phyloP scores from a whole-genome alignment of 2,329 filamentous ascomycete species.

The Trichophyton rubrum region DNA sequence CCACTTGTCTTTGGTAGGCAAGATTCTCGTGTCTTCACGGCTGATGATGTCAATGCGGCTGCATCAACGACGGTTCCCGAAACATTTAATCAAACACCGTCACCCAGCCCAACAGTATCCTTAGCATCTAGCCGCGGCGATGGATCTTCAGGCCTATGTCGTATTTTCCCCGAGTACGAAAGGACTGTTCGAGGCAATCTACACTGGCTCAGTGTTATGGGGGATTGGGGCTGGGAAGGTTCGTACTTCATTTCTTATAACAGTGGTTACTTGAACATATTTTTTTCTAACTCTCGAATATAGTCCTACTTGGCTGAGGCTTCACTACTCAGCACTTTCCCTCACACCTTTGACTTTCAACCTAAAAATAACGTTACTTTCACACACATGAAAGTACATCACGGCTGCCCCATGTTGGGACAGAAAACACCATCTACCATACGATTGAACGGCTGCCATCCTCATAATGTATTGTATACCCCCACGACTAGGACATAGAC shows the following conservation, averaged over 20 bases:
- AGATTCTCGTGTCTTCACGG: background rate
- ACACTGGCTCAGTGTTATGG: constrained; percentile 62
- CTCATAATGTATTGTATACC: background rate
- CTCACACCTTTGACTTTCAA: background rate
- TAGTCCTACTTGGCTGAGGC: background rate
- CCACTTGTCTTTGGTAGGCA: background rate
- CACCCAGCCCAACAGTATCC: background rate
- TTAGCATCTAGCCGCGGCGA: background rate
- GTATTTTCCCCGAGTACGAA: constrained; percentile 42
- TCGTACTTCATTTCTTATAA: constrained; percentile 3
- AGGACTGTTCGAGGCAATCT: constrained; percentile 53
- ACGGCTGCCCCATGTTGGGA: no score
- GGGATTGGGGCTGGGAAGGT: constrained; percentile 62
- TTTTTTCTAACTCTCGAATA: background rate
- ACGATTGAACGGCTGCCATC: background rate
- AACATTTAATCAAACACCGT: background rate
- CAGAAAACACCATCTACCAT: background rate
- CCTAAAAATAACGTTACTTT: background rate
- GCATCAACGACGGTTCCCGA: background rate
- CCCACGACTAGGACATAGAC: background rate
- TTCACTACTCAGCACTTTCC: background rate
- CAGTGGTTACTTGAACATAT: background rate
- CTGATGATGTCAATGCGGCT: background rate
- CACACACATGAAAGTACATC: no score
- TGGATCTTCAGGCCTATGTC: constrained; percentile 21